phyloP scores from a whole-genome alignment of 179 eudicot species.

The Dionaea muscipula region DNA sequence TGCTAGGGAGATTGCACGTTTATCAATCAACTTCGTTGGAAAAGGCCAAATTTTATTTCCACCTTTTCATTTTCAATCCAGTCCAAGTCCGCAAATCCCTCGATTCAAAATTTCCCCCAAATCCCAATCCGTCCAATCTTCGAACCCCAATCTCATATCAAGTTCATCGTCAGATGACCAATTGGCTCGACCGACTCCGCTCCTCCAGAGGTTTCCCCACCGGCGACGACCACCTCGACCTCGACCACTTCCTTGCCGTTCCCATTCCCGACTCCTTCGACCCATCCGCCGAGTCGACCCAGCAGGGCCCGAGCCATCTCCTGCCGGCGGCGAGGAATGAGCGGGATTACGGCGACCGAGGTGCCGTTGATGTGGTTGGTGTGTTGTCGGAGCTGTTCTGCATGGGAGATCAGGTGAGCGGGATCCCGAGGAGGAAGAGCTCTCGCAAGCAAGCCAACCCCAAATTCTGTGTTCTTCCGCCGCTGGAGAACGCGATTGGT shows the following conservation, averaged over 20 bases:
- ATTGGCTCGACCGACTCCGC: slow-evolving; percentile 15
- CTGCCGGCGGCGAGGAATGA: background rate
- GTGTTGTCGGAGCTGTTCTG: slow-evolving; percentile 8
- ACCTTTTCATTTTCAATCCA: no score
- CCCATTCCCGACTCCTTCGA: background rate
- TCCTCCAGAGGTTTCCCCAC: slow-evolving; percentile 15
- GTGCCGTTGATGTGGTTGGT: background rate
- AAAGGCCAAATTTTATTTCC: no score
- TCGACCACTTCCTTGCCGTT: slow-evolving; percentile 9
- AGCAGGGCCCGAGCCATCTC: background rate
- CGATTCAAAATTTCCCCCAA: no score
- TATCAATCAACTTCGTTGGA: no score
- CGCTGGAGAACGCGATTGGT: background rate
- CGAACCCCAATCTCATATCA: no score
- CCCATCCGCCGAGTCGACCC: background rate
- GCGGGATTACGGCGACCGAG: background rate
- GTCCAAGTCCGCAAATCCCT: no score
- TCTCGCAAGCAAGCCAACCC: slow-evolving; percentile 13
- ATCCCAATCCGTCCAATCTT: no score
- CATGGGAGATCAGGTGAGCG: slow-evolving; percentile 2
- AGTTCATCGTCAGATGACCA: background rate
- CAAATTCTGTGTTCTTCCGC: slow-evolving; percentile 2
- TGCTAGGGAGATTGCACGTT: no score
- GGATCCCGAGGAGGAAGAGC: slow-evolving; percentile 5
- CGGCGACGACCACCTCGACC: slow-evolving; percentile 8